Evolutionary conservation across 768 basidiomycete genomes (phyloP), one percentile per base, ranked within the genome.

Genomic region (Termitomyces sp.): DNA sequence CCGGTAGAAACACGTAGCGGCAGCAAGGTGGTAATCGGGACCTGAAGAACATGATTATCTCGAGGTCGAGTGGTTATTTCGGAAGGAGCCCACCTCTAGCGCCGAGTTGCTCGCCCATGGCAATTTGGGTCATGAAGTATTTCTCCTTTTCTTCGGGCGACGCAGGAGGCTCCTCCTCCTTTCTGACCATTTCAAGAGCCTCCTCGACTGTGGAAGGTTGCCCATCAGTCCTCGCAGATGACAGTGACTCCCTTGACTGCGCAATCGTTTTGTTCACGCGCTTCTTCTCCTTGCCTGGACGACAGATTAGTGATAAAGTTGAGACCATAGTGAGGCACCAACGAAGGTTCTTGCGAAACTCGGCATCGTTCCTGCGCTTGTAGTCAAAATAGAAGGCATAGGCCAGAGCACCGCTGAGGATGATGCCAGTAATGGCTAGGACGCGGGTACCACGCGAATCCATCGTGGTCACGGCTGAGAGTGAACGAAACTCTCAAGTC

Each of bases 311-410:
- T 58, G 56, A 45, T 35, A 32, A 52, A 29, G 40, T 25, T 48
- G 53, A 29, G 21, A 52, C 47, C 40, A 46, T n/a, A 45, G 35
- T 59, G 60, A 66, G 53, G 58, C 57, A 82, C 92, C 63, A 73
- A 90, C 95, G 85, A 57, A 98, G 82, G 69, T 84, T 86, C 75
- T 85, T 93, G 69, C 97, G 85, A 82, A 99, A 99, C 16, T 81
- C 79, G 42, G 77, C 72, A 68, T 97, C 93, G 69, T 90, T 92
- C 67, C 95, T 83, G 51, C 97, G 87, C 77, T 83, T 91, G 77
- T 96, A 87, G 79, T 99, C 97, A 66, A 98, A 99, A 75, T 94
- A 98, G 53, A 84, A 80, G 31, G 90, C 93, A 71, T 98, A 98
- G 23, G 86, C 92, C 35, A 90, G 71, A 38, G 86, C 64, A 45